phyloP scores from a whole-genome alignment of 371 early-diverging fungal species.

The Basidiobolus meristosporus region DNA sequence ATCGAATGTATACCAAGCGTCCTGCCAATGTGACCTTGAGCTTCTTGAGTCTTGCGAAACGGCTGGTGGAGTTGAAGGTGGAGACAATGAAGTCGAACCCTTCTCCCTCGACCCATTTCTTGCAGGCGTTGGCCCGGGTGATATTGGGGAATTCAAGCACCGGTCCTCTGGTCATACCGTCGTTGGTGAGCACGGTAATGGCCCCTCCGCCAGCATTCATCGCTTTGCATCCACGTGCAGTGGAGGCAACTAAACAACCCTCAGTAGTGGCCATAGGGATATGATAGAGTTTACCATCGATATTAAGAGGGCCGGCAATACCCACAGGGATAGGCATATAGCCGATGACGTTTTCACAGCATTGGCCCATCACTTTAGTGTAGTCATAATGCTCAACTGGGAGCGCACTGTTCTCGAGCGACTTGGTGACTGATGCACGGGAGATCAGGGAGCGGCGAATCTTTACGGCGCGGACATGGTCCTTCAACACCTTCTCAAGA shows the following conservation, averaged over 20 bases:
- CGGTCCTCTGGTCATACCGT: constrained; percentile 92
- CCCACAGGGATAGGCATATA: constrained; percentile 90
- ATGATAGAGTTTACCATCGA: constrained; percentile 59
- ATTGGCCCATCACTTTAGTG: constrained; percentile 70
- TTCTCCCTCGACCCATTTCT: constrained; percentile 50
- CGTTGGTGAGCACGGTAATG: constrained; percentile 55
- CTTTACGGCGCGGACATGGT: constrained; percentile 63
- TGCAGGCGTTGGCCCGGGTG: constrained; percentile 41
- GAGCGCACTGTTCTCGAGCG: constrained; percentile 38
- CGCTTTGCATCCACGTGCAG: constrained; percentile 92
- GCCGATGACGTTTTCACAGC: constrained; percentile 95
- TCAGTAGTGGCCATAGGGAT: constrained; percentile 97
- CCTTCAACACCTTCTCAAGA: constrained; percentile 58
- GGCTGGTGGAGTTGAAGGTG: constrained; percentile 76
- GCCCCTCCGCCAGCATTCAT: constrained; percentile 83
- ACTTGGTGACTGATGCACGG: constrained; percentile 39
- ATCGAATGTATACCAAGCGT: constrained; percentile 63
- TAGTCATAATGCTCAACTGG: constrained; percentile 78
- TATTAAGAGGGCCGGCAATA: constrained; percentile 68
- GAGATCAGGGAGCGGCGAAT: constrained; percentile 62
- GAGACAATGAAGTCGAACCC: constrained; percentile 39
- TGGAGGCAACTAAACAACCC: constrained; percentile 87
- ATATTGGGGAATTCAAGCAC: constrained; percentile 69
- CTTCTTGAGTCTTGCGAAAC: constrained; percentile 70
- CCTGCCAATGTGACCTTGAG: constrained; percentile 79